Evolutionary conservation across 2,329 filamentous ascomycete genomes (phyloP).

Genomic region (Cladosporium velox): DNA sequence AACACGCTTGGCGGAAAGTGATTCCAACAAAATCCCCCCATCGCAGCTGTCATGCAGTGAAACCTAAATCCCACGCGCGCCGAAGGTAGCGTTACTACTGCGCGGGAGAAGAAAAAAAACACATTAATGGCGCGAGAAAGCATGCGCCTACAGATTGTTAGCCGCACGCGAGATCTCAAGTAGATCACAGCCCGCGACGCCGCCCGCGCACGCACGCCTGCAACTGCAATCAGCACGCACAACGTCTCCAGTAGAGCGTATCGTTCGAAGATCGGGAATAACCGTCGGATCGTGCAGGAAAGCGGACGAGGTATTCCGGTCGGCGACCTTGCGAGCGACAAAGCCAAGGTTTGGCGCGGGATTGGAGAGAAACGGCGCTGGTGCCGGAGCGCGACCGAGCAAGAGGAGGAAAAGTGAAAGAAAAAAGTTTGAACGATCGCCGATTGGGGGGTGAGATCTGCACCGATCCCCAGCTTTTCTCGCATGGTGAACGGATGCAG

Average conservation of each 20-base stretch:
- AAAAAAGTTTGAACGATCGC: neutral
- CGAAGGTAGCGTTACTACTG: neutral
- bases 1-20: neutral
- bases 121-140: neutral
- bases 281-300: neutral
- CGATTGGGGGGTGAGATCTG: neutral
- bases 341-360: neutral
- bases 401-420: neutral
- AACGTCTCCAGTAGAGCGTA: conserved; percentile 7
- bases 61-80: neutral
- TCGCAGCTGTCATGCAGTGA: neutral
- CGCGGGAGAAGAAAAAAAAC: neutral
- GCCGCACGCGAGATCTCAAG: neutral
- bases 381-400: neutral
- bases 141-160: neutral
- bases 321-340: neutral
- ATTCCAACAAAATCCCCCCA: neutral
- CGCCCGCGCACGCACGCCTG: neutral
- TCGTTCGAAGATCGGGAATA: neutral
- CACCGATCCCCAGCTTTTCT: conserved; percentile 4
- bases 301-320: neutral
- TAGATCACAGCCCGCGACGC: neutral
- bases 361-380: neutral
- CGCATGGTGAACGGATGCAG: neutral
- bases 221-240: neutral